Evolutionary conservation across 2,329 filamentous ascomycete species (phyloP).

Genomic region (Penicillium rolfsii): DNA sequence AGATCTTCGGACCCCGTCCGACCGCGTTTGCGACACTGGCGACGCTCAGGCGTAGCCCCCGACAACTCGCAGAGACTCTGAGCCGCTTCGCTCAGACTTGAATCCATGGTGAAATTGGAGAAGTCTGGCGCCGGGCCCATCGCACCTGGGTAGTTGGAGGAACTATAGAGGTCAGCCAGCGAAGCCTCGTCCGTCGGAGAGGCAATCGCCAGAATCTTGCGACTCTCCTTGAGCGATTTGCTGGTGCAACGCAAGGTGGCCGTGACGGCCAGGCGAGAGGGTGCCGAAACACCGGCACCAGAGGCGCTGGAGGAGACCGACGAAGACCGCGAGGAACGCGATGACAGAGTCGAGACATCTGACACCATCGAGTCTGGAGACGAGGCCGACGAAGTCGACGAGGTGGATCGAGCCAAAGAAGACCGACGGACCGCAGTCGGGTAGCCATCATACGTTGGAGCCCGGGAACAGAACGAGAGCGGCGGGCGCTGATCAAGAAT

Average conservation of each 20-base stretch:
- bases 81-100: conserved; percentile 43
- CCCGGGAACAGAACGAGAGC: conserved; percentile 38
- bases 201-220: conserved; percentile 41
- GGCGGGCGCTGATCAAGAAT: conserved; percentile 57
- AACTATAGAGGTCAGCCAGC: conserved; percentile 39
- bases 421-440: conserved; percentile 53
- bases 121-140: conserved; percentile 38
- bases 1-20: conserved; percentile 46
- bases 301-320: conserved; percentile 51
- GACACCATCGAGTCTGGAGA: conserved; percentile 68
- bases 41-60: conserved; percentile 34
- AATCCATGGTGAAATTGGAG: conserved; percentile 40
- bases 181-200: conserved; percentile 45
- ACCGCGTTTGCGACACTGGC: conserved; percentile 44
- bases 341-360: conserved; percentile 60
- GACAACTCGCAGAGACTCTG: conserved; percentile 48
- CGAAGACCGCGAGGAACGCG: conserved; percentile 56
- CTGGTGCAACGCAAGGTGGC: conserved; percentile 47
- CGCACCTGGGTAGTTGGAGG: conserved; percentile 38
- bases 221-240: conserved; percentile 42
- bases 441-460: conserved; percentile 52
- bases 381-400: conserved; percentile 56
- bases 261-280: conserved; percentile 44
- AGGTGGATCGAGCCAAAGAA: conserved; percentile 56
- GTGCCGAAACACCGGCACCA: conserved; percentile 32